Evolutionary conservation across 2,329 filamentous ascomycete species (phyloP).

Genomic region (Lanzia echinophila): DNA sequence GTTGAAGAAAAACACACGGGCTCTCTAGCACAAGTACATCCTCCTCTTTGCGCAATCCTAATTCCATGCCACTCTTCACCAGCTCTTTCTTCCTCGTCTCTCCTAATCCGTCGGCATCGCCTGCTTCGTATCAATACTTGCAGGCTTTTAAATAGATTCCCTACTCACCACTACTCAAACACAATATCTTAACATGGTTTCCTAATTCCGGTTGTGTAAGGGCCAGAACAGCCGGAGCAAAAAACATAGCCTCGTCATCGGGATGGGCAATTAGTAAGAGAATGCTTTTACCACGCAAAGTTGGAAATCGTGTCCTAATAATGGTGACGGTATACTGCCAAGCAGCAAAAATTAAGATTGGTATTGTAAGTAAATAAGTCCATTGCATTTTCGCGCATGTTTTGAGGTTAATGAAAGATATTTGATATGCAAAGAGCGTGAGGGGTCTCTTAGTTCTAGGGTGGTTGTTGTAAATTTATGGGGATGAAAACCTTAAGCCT

Average conservation of each 20-base stretch:
- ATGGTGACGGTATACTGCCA: slow-evolving; percentile 33
- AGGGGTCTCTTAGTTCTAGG: not conserved
- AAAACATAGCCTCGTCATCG: slow-evolving; percentile 99
- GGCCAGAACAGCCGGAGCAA: slow-evolving; percentile 80
- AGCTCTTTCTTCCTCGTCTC: slow-evolving; percentile 78
- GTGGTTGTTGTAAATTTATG: not conserved
- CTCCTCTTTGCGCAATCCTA: slow-evolving; percentile 67
- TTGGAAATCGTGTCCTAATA: slow-evolving; percentile 49
- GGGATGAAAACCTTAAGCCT: no score
- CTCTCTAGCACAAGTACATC: slow-evolving; percentile 85
- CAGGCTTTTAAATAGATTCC: slow-evolving; percentile 9
- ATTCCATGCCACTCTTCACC: slow-evolving; percentile 65
- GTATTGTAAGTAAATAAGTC: slow-evolving; percentile 27
- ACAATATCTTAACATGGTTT: slow-evolving; percentile 92
- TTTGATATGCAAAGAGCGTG: not conserved
- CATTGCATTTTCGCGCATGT: slow-evolving; percentile 21
- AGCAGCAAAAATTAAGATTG: slow-evolving; percentile 34
- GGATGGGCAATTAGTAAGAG: slow-evolving; percentile 93
- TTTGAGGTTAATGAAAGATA: not conserved
- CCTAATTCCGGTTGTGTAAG: slow-evolving; percentile 71
- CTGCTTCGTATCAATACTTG: slow-evolving; percentile 39
- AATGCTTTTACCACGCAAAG: slow-evolving; percentile 74
- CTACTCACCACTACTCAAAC: slow-evolving; percentile 69
- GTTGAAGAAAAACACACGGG: slow-evolving; percentile 42
- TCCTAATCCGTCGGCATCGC: slow-evolving; percentile 82